Conservation (phyloP, 1,284 basidiomycete genomes). For the Puccinia novopanici region DNA sequence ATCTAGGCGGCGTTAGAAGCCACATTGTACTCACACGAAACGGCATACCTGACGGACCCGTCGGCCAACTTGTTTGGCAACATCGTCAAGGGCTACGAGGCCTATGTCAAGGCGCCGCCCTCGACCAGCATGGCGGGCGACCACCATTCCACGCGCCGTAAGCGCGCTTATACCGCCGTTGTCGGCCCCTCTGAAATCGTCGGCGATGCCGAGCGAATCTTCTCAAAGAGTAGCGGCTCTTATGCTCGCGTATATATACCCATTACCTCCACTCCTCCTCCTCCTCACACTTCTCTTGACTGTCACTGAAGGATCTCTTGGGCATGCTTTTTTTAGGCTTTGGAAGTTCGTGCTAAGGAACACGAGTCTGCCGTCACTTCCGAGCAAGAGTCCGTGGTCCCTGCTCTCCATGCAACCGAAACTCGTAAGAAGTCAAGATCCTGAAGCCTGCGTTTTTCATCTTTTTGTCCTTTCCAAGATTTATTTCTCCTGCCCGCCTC, state of each 20-base stretch:
- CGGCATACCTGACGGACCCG: conserved; percentile 48
- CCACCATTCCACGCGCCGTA: conserved; percentile 47
- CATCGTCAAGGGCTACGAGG: conserved; percentile 51
- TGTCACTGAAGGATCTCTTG: background rate
- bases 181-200: conserved; percentile 39
- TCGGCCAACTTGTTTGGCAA: conserved; percentile 48
- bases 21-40: conserved; percentile 39
- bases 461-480: no score
- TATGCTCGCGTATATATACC: conserved; percentile 44
- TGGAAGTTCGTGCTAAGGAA: conserved; percentile 41
- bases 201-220: conserved; percentile 49
- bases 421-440: conserved; percentile 21
- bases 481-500: no score
- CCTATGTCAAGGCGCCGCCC: conserved; percentile 51
- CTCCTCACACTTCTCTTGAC: conserved; percentile 7
- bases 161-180: conserved; percentile 26
- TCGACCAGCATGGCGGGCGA: conserved; percentile 38
- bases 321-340: conserved; percentile 29
- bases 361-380: conserved; percentile 50
- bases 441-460: background rate
- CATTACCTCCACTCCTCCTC: no score
- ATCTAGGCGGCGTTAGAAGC: conserved; percentile 46
- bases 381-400: conserved; percentile 49
- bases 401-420: conserved; percentile 30
- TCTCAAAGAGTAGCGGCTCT: conserved; percentile 50